Evolutionary conservation across 2,329 filamentous ascomycete genomes (phyloP).

Genomic region (Albifimbria verrucaria): DNA sequence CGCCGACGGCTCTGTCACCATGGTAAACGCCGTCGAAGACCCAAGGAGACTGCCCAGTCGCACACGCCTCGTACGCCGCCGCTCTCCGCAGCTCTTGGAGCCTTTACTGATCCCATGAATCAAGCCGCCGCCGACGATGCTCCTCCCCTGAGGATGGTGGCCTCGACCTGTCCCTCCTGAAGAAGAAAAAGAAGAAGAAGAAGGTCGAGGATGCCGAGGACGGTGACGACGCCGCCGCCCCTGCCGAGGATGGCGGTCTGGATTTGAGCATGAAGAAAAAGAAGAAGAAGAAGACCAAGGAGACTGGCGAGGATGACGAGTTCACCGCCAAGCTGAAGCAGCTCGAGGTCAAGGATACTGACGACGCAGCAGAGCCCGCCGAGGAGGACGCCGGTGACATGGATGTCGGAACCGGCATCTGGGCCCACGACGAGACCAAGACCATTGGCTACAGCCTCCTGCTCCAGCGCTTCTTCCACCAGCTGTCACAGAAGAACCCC

Average conservation of each 20-base stretch:
- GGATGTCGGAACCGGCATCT: conserved; percentile 85
- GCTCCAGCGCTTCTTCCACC: conserved; percentile 88
- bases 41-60: conserved; percentile 77
- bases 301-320: conserved; percentile 61
- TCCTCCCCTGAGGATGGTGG: conserved; percentile 47
- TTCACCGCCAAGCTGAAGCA: conserved; percentile 60
- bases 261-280: conserved; percentile 76
- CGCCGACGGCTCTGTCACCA: conserved; percentile 80
- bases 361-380: conserved; percentile 44
- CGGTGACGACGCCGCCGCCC: conserved; percentile 43
- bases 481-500: conserved; percentile 93
- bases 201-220: conserved; percentile 42
- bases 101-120: conserved; percentile 48
- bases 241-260: conserved; percentile 46
- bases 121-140: conserved; percentile 43
- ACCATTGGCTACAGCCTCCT: conserved; percentile 82
- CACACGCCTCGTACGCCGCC: conserved; percentile 68
- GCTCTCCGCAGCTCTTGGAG: conserved; percentile 50
- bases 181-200: conserved; percentile 84
- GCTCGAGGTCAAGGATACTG: conserved; percentile 65
- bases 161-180: conserved; percentile 57
- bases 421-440: conserved; percentile 75
- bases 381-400: conserved; percentile 68
- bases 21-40: conserved; percentile 70
- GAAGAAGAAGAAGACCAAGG: conserved; percentile 61